phyloP scores from a whole-genome alignment of 2,329 filamentous ascomycete species.

The Curvularia lunata region DNA sequence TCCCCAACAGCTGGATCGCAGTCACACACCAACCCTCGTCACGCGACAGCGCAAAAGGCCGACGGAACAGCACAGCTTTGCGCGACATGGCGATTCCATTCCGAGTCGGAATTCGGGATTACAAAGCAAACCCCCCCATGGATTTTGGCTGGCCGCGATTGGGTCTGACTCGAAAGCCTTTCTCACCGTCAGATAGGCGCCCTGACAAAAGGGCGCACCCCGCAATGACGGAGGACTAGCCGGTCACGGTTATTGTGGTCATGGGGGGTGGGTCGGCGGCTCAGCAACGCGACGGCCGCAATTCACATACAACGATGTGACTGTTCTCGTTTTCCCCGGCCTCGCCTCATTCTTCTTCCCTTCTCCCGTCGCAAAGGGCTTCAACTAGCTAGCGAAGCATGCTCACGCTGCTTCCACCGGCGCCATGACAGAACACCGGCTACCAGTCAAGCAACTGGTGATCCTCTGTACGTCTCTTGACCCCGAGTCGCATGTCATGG shows the following conservation, averaged over 20 bases:
- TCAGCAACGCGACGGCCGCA: slow-evolving; percentile 13
- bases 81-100: neutral
- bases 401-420: slow-evolving; percentile 13
- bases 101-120: slow-evolving; percentile 11
- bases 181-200: slow-evolving; percentile 2
- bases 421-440: slow-evolving; percentile 47
- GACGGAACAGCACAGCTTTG: neutral
- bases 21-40: neutral
- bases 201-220: neutral
- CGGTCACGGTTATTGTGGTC: slow-evolving; percentile 10
- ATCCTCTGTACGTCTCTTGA: slow-evolving; percentile 43
- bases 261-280: slow-evolving; percentile 9
- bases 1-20: neutral
- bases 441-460: slow-evolving; percentile 50
- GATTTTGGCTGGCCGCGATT: neutral
- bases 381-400: slow-evolving; percentile 15
- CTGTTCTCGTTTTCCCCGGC: neutral
- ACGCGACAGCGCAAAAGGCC: neutral
- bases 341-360: neutral
- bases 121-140: neutral
- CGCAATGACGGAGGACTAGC: slow-evolving; percentile 14
- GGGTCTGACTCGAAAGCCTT: neutral
- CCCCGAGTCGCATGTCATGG: neutral
- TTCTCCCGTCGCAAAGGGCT: neutral
- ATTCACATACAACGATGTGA: slow-evolving; percentile 5